Evolutionary conservation across 371 early-diverging fungal genomes (phyloP), one percentile per base, ranked within the genome.

Genomic region (Mucor irregularis): DNA sequence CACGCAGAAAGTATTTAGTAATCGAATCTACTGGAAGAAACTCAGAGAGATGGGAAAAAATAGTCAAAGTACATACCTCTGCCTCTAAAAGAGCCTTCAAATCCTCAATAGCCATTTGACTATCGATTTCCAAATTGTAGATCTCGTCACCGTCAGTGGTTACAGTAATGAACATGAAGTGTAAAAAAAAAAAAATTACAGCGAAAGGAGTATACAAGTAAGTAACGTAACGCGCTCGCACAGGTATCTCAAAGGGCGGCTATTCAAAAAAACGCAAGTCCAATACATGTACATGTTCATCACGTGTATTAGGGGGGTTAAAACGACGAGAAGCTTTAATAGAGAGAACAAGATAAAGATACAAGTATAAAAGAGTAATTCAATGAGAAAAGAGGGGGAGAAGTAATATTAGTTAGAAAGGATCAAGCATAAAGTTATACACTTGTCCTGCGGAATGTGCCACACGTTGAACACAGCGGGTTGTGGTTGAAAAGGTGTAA

Each of bases 71-170:
- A 30, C 9, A 47, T 81, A 92, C 86, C 74, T 93, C 93, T 16
- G 80, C 87, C 66, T 94, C 94, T 21, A 92, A 76, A 13, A 94
- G 76, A 10, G 92, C 93, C 58, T 86, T 81, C 38, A 96, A 73
- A 69, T 90, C 90, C 61, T 88, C 91, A 46, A 94, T 74, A 61
- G 87, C 87, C 85, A 90, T 90, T 63, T 85, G 82, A 10, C 80
- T 82, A 68, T 89, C 89, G 42, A 92, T 85, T 52, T 92, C 92
- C 19, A 93, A 61, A 60, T 78, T 80, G 55, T 84, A 84, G 26
- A 88, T 58, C 21, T 84, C 81, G 49, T 86, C 89, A 13, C 66
- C 62, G 49, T 86, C 85, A 11, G 83, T 84, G 10, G 86, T 85
- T 22, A 90, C 74, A 35, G 81, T 76, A 10, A 88, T 56, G 53